Conservation (phyloP, 2,329 filamentous ascomycete genomes). For the Exophiala viscosa region DNA sequence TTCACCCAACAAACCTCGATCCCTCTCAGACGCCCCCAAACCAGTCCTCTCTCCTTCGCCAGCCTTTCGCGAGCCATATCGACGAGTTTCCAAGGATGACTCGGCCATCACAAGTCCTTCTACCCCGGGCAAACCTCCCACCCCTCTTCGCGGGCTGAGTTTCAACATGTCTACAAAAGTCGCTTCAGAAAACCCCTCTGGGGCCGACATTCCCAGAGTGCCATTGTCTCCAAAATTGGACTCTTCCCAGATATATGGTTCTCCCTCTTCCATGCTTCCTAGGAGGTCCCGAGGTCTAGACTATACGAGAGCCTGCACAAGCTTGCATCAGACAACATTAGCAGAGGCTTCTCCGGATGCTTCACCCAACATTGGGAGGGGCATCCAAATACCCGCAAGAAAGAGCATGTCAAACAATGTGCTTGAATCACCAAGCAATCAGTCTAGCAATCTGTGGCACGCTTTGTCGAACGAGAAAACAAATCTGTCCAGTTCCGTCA, state of each 20-base stretch:
- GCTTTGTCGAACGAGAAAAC: slow-evolving; percentile 65
- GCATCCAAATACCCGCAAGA: slow-evolving; percentile 57
- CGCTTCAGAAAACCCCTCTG: slow-evolving; percentile 35
- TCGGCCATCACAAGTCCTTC: slow-evolving; percentile 57
- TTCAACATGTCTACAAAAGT: slow-evolving; percentile 63
- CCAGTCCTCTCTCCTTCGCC: slow-evolving; percentile 58
- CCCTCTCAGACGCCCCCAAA: slow-evolving; percentile 63
- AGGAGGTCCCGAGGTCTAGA: slow-evolving; percentile 85
- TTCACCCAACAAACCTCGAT: slow-evolving; percentile 51
- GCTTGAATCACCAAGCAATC: slow-evolving; percentile 63
- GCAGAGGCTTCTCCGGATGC: slow-evolving; percentile 88
- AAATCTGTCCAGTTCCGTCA: slow-evolving; percentile 73
- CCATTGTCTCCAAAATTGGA: slow-evolving; percentile 85
- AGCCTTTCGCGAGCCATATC: slow-evolving; percentile 53
- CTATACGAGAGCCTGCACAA: slow-evolving; percentile 89
- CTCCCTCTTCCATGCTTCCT: slow-evolving; percentile 81
- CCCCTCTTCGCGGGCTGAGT: slow-evolving; percentile 62
- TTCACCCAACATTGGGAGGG: slow-evolving; percentile 74
- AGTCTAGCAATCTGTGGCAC: slow-evolving; percentile 60
- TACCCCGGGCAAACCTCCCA: slow-evolving; percentile 68
- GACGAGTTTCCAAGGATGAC: slow-evolving; percentile 62
- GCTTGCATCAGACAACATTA: slow-evolving; percentile 89
- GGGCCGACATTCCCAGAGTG: slow-evolving; percentile 53
- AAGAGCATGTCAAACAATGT: slow-evolving; percentile 43
- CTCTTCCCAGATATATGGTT: slow-evolving; percentile 77